A percentile compares a stretch with the other conserved stretches of the same genome.
phyloP scores from a whole-genome alignment of 176 grass and related monocot species.

The Musa acuminata region DNA sequence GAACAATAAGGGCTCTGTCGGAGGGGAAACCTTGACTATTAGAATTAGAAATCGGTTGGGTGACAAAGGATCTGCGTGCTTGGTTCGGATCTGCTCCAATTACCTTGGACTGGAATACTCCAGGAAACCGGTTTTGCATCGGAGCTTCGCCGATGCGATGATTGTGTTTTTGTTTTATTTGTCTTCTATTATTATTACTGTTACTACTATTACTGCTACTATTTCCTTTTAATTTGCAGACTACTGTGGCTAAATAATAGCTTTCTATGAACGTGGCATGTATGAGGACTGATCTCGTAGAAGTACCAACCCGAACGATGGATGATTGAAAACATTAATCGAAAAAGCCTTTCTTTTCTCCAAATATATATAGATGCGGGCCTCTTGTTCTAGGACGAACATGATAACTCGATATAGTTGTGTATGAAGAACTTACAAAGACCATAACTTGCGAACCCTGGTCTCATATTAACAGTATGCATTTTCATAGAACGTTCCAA shows the following conservation, averaged over 20 bases:
- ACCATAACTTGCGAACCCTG: background rate
- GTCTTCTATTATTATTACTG: background rate
- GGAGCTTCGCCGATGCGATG: background rate
- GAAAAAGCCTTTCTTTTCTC: background rate
- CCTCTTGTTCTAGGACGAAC: background rate
- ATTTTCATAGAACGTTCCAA: background rate
- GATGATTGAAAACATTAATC: too few species aligned
- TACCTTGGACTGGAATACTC: background rate
- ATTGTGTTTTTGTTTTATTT: background rate
- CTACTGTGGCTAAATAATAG: background rate
- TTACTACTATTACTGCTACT: background rate
- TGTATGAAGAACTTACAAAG: background rate
- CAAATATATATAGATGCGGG: background rate
- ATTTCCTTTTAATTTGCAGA: background rate
- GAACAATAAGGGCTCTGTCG: background rate
- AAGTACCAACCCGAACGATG: background rate
- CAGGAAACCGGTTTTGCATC: background rate
- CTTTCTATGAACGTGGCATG: background rate
- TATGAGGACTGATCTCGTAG: background rate
- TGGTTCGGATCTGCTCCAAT: background rate
- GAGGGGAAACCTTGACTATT: background rate
- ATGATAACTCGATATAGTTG: background rate
- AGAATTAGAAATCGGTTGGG: background rate
- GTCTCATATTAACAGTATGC: background rate
- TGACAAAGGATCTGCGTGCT: background rate